These are phyloP conservation scores for Pseudogymnoascus sp. DNA, from an alignment of 2,329 filamentous ascomycete species.

Conservation along the genomic window DNA sequence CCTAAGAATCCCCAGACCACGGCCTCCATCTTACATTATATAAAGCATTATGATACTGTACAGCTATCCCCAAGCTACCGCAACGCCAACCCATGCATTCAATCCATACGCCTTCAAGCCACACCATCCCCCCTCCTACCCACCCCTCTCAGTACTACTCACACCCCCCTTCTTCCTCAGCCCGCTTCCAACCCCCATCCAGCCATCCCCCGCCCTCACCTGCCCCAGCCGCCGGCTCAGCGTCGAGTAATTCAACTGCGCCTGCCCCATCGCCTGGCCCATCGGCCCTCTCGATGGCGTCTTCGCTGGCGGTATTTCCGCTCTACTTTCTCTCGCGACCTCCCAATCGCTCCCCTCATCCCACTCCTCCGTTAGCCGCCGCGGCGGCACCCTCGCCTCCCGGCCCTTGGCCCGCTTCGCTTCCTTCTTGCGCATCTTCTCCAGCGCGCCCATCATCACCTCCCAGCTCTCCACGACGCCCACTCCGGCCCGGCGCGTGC, in stretches of 20 bases:
- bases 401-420: neutral
- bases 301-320: conserved; percentile 13
- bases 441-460: conserved; percentile 39
- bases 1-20: neutral
- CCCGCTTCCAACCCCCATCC: conserved; percentile 21
- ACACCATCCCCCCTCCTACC: neutral
- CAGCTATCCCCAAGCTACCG: neutral
- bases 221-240: conserved; percentile 22
- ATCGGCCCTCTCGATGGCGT: conserved; percentile 22
- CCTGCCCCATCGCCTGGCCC: conserved; percentile 11
- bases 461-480: conserved; percentile 56
- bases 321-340: conserved; percentile 18
- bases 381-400: conserved; percentile 12
- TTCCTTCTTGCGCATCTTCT: conserved; percentile 19
- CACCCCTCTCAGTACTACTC: neutral
- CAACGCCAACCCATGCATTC: neutral
- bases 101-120: neutral
- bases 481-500: conserved; percentile 46
- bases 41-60: neutral
- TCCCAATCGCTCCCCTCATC: conserved; percentile 18
- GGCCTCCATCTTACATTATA: conserved; percentile 1
- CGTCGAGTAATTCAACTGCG: conserved; percentile 22
- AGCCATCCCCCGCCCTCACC: conserved; percentile 24
- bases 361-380: conserved; percentile 18
- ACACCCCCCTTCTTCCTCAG: conserved; percentile 23